A percentile compares a stretch with the other conserved stretches of the same genome.
These are phyloP conservation scores for Aspergillus saccharolyticus DNA, from an alignment of 495 filamentous ascomycete species.

Conservation along the genomic window DNA sequence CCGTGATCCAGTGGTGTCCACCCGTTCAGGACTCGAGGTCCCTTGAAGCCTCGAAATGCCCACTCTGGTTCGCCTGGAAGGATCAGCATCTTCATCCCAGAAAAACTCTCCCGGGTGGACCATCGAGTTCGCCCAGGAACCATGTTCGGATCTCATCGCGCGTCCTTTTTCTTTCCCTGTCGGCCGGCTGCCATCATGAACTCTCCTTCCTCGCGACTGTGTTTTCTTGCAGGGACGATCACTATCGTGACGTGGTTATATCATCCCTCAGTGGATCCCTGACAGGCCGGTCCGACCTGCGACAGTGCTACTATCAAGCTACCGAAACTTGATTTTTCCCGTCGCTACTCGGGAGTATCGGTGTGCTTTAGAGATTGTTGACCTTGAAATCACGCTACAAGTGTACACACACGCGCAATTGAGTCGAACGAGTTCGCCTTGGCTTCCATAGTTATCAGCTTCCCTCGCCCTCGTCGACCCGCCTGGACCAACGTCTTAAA, in stretches of 20 bases:
- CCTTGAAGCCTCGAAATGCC: slow-evolving; percentile 26
- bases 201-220: slow-evolving; percentile 2
- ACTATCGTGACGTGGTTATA: slow-evolving; percentile 15
- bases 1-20: not conserved
- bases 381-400: not conserved
- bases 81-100: slow-evolving; percentile 9
- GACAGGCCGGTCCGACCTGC: slow-evolving; percentile 11
- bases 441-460: not conserved
- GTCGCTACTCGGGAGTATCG: not conserved
- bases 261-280: slow-evolving; percentile 9
- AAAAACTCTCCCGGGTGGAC: not conserved
- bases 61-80: slow-evolving; percentile 16
- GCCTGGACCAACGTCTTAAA: slow-evolving; percentile 17
- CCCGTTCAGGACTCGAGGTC: slow-evolving; percentile 34
- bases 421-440: not conserved
- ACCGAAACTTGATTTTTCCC: not conserved
- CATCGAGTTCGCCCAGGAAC: slow-evolving; percentile 4
- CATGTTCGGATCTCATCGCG: slow-evolving; percentile 16
- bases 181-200: slow-evolving; percentile 3
- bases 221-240: slow-evolving; percentile 8
- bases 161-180: slow-evolving; percentile 8
- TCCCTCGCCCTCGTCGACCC: slow-evolving; percentile 10
- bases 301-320: not conserved
- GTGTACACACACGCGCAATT: not conserved
- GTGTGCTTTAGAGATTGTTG: not conserved